A percentile compares a stretch with the other conserved stretches of the same genome.
These are phyloP conservation scores for Glycine tomentella DNA, from an alignment of 306 rosid species.

Conservation along the genomic window DNA sequence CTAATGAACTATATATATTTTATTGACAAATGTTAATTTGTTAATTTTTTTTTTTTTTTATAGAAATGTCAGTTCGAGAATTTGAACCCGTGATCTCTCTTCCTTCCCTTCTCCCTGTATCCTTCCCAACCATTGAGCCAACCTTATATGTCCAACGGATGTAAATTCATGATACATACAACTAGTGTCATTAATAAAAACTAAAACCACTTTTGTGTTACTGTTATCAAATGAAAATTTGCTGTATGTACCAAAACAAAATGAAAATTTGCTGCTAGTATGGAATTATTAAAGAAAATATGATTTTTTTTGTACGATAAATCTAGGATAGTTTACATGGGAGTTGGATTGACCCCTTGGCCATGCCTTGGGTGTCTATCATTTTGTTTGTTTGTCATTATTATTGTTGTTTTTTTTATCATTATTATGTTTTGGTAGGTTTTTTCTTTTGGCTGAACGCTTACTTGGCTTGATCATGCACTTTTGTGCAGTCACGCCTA, in stretches of 20 bases:
- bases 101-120: too few species aligned
- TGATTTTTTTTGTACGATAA: neutral
- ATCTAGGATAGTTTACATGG: conserved; percentile 29
- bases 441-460: conserved; percentile 5
- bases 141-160: too few species aligned
- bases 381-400: neutral
- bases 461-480: conserved; percentile 37
- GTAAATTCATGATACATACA: too few species aligned
- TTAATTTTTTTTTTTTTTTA: too few species aligned
- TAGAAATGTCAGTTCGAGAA: too few species aligned
- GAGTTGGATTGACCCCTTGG: neutral
- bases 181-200: neutral
- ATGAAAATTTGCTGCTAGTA: neutral
- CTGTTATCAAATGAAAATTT: neutral
- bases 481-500: conserved; percentile 3
- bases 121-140: too few species aligned
- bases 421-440: conserved; percentile 24
- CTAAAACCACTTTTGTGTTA: neutral
- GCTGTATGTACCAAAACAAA: too few species aligned
- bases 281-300: neutral
- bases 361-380: neutral
- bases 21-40: too few species aligned
- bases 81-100: too few species aligned
- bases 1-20: too few species aligned
- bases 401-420: neutral